A percentile compares a stretch with the other conserved stretches of the same genome.
Conservation (phyloP, 1,139 yeast species). For the Hansenula sp. region DNA sequence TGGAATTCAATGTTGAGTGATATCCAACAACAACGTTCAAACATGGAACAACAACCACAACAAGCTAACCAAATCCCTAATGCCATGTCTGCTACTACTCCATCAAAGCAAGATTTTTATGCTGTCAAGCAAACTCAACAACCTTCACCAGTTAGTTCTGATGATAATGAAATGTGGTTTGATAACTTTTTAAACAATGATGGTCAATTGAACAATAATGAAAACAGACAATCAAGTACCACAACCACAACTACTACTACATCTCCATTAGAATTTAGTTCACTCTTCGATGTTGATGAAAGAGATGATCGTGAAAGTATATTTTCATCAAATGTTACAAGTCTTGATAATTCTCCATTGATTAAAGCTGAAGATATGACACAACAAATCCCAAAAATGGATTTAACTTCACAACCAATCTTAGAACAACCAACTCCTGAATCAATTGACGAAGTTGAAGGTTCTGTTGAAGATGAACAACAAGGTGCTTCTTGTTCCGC, state of each 20-base stretch:
- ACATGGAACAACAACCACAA: slow-evolving; percentile 4
- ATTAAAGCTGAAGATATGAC: slow-evolving; percentile 21
- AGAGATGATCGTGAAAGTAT: slow-evolving; percentile 14
- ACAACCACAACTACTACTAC: slow-evolving; percentile 14
- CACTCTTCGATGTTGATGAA: slow-evolving; percentile 18
- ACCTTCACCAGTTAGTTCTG: slow-evolving; percentile 7
- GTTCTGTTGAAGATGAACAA: slow-evolving; percentile 3
- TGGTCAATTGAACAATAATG: slow-evolving; percentile 2
- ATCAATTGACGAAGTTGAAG: slow-evolving; percentile 7
- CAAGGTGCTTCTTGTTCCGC: slow-evolving; percentile 3
- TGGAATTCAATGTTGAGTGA: slow-evolving; percentile 20
- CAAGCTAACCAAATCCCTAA: slow-evolving; percentile 8
- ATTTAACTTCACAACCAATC: slow-evolving; percentile 2
- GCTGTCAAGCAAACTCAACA: not conserved
- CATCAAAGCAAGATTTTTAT: slow-evolving; percentile 2
- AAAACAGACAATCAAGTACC: slow-evolving; percentile 2
- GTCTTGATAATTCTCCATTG: slow-evolving; percentile 24
- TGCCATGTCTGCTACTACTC: not conserved
- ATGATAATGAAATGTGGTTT: slow-evolving; percentile 15
- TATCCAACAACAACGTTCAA: slow-evolving; percentile 5
- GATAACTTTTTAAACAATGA: slow-evolving; percentile 16
- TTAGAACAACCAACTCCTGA: slow-evolving; percentile 2
- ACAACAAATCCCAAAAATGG: slow-evolving; percentile 12
- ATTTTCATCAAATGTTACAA: slow-evolving; percentile 21
- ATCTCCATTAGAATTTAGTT: slow-evolving; percentile 24